Percentiles rank a stretch among this genome's conserved stretches.
phyloP scores from a whole-genome alignment of 768 basidiomycete species.

The Trametes cinnabarina region DNA sequence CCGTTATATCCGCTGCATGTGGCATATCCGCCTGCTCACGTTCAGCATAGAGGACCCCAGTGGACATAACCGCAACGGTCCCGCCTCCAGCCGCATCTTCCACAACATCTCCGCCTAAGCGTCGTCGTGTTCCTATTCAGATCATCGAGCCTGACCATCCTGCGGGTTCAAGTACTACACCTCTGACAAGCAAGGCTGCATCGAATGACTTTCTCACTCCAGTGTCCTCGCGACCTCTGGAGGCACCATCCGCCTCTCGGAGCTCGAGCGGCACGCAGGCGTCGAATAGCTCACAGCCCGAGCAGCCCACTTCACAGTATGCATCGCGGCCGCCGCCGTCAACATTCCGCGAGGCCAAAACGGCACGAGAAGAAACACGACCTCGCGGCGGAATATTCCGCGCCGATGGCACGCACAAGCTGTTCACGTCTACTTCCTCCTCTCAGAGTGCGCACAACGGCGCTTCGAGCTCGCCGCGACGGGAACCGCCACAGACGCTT shows the following conservation, averaged over 20 bases:
- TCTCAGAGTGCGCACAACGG: constrained; percentile 1
- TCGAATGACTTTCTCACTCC: constrained; percentile 35
- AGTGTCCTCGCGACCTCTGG: constrained; percentile 38
- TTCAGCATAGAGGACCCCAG: constrained; percentile 17
- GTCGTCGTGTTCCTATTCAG: constrained; percentile 63
- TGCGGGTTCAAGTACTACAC: constrained; percentile 5
- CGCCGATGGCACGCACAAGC: constrained; percentile 54
- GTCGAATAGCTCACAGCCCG: too few species aligned
- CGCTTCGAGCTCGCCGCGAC: constrained; percentile 6
- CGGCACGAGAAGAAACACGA: constrained; percentile 47
- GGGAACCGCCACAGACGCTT: constrained; percentile 42
- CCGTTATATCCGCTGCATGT: not conserved
- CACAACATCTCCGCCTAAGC: constrained; percentile 31
- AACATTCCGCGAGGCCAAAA: constrained; percentile 60
- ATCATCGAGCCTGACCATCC: constrained; percentile 44
- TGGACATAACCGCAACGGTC: constrained; percentile 15
- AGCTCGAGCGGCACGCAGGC: too few species aligned
- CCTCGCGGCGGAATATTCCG: constrained; percentile 76
- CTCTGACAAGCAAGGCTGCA: constrained; percentile 7
- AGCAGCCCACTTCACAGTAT: too few species aligned
- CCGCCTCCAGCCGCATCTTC: constrained; percentile 1
- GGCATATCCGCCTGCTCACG: not conserved
- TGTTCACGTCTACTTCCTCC: constrained; percentile 37
- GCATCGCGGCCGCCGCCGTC: too few species aligned
- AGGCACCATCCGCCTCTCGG: not conserved